Percentiles rank a stretch among this genome's conserved stretches.
phyloP scores from a whole-genome alignment of 2,329 filamentous ascomycete genomes.

The Amauroascus niger region DNA sequence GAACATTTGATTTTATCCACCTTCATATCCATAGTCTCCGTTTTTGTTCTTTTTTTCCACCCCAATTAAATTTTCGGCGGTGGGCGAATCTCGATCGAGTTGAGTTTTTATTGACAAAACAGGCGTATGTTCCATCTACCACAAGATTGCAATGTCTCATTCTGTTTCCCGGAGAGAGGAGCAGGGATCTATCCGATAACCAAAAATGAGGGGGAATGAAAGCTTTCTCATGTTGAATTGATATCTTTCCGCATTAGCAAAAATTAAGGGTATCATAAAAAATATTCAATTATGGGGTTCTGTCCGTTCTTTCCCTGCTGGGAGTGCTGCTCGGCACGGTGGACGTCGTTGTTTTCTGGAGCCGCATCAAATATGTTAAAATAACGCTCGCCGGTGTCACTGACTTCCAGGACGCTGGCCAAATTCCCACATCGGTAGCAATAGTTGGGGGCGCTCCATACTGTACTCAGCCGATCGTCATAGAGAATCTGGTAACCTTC shows the following conservation, averaged over 20 bases:
- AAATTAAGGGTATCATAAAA: constrained; percentile 45
- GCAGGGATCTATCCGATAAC: constrained; percentile 5
- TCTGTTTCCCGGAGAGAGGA: background rate
- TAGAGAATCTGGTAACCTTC: constrained; percentile 97
- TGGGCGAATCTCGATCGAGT: background rate
- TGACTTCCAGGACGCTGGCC: constrained; percentile 93
- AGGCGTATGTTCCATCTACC: background rate
- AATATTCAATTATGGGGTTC: constrained; percentile 59
- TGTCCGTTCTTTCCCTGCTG: constrained; percentile 61
- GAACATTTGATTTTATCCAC: background rate
- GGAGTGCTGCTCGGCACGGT: constrained; percentile 69
- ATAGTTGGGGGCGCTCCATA: constrained; percentile 97
- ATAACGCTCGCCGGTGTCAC: constrained; percentile 80
- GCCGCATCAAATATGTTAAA: constrained; percentile 98
- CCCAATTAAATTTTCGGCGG: background rate
- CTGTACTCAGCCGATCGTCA: constrained; percentile 85
- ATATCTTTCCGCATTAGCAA: constrained; percentile 11
- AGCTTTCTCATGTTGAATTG: constrained; percentile 23
- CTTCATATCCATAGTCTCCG: too few species aligned
- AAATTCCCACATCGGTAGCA: constrained; percentile 95
- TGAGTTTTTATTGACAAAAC: background rate
- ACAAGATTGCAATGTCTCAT: background rate
- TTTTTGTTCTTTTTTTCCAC: background rate
- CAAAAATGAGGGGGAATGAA: constrained; percentile 13
- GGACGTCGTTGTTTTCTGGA: constrained; percentile 76